These are phyloP conservation scores for Penicillium canariense DNA, from an alignment of 495 filamentous ascomycete genomes.

Conservation along the genomic window DNA sequence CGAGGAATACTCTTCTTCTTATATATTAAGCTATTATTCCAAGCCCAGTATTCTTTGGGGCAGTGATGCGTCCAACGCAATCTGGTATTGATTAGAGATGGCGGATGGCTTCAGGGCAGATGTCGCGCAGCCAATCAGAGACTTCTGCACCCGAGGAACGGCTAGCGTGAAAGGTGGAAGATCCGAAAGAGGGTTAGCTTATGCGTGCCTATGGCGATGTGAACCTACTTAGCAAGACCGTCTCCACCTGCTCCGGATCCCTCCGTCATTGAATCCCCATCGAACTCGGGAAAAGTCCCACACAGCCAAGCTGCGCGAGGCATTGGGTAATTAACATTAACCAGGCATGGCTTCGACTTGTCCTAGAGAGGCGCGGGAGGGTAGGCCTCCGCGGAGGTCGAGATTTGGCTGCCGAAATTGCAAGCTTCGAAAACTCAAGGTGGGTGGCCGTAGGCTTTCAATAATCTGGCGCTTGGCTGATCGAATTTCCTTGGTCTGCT, in stretches of 20 bases:
- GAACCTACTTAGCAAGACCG: no score
- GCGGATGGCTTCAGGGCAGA: neutral
- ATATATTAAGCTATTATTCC: conserved; percentile 9
- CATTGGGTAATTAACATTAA: neutral
- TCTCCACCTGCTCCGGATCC: neutral
- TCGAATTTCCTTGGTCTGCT: neutral
- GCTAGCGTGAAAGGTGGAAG: conserved; percentile 23
- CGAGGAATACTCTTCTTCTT: conserved; percentile 13
- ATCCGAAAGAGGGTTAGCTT: conserved; percentile 23
- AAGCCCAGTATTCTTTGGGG: neutral
- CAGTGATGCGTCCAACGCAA: neutral
- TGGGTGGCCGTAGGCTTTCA: conserved; percentile 17
- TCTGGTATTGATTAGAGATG: no score
- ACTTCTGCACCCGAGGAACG: conserved; percentile 19
- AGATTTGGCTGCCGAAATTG: conserved; percentile 50
- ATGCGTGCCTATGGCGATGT: neutral
- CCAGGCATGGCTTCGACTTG: conserved; percentile 19
- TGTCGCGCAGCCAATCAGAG: conserved; percentile 28
- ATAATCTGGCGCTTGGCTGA: conserved; percentile 13
- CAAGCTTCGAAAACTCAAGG: conserved; percentile 51
- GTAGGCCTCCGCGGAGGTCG: conserved; percentile 26
- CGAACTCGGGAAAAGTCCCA: conserved; percentile 12
- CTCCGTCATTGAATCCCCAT: neutral
- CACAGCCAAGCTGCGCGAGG: conserved; percentile 7
- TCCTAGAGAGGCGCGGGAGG: conserved; percentile 10